Conservation (phyloP, 441 rosid genomes). For the Manihot esculenta region DNA sequence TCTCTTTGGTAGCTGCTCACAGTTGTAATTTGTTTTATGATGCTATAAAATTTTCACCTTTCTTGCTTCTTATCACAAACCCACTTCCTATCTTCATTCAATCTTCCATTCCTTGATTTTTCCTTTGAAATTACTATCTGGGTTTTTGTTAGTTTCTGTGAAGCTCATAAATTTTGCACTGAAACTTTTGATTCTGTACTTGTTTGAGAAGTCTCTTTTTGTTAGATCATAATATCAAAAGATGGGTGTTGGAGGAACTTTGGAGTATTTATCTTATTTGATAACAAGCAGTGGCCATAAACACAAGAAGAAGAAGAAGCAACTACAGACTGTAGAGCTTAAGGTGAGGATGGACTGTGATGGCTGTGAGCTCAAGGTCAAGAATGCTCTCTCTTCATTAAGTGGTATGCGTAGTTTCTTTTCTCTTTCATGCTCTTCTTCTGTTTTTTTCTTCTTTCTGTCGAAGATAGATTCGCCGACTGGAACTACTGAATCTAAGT, state of each 20-base stretch:
- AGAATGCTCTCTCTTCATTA: slow-evolving; percentile 75
- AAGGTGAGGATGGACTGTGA: slow-evolving; percentile 98
- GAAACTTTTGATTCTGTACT: neutral
- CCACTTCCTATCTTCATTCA: neutral
- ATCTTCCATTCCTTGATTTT: neutral
- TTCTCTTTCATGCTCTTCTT: too few relatives aligned
- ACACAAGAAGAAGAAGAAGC: slow-evolving; percentile 55
- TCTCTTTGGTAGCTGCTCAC: slow-evolving; percentile 7
- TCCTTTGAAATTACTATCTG: too few relatives aligned
- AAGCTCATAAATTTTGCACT: neutral
- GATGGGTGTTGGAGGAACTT: slow-evolving; percentile 83
- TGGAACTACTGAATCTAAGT: too few relatives aligned
- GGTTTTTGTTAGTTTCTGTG: neutral
- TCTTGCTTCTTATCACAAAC: neutral
- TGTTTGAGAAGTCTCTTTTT: neutral
- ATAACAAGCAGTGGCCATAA: slow-evolving; percentile 52
- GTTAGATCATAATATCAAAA: neutral
- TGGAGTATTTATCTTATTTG: slow-evolving; percentile 71
- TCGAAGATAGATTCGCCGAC: too few relatives aligned
- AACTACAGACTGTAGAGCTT: slow-evolving; percentile 78
- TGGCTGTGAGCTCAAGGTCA: slow-evolving; percentile 96
- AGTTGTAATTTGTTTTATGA: neutral
- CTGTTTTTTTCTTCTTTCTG: too few relatives aligned
- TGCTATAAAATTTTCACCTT: neutral
- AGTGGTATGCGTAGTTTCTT: slow-evolving; percentile 42